phyloP scores from a whole-genome alignment of 176 grass and related monocot species.

The Cenchrus purpureus region DNA sequence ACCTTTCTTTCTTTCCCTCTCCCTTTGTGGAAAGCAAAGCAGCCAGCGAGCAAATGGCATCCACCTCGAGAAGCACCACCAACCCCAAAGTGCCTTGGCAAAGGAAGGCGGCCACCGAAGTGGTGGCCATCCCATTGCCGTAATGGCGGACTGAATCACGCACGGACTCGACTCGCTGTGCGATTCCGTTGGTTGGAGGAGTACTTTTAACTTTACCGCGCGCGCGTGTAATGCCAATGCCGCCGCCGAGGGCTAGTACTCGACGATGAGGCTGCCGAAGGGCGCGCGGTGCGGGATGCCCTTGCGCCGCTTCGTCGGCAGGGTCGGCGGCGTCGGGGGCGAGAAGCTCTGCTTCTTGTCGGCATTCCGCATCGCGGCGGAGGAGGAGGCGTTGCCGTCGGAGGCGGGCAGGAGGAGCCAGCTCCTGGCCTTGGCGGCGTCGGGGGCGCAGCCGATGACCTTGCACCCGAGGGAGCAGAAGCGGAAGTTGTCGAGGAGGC shows the following conservation, averaged over 20 bases:
- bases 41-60: conserved; percentile 54
- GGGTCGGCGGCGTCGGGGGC: conserved; percentile 56
- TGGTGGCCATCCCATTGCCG: conserved; percentile 37
- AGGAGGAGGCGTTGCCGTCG: conserved; percentile 47
- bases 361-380: conserved; percentile 46
- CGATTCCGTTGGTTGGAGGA: background rate
- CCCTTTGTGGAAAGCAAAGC: conserved; percentile 45
- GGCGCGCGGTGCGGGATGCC: conserved; percentile 85
- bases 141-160: conserved; percentile 23
- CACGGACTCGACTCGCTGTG: conserved; percentile 6
- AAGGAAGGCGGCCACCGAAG: conserved; percentile 41
- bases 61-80: conserved; percentile 66
- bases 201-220: conserved; percentile 15
- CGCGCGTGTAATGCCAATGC: conserved; percentile 9
- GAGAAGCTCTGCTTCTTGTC: conserved; percentile 60
- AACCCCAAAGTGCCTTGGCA: conserved; percentile 37
- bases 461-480: conserved; percentile 99
- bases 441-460: conserved; percentile 53
- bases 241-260: conserved; percentile 46
- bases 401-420: conserved; percentile 22
- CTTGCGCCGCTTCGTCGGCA: conserved; percentile 78
- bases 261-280: conserved; percentile 78
- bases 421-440: conserved; percentile 42
- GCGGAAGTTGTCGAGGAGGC: conserved; percentile 95
- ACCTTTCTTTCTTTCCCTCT: conserved; percentile 1